Evolutionary conservation across 108 stramenopile species (phyloP).

Genomic region (Nitzschia inconspicua): DNA sequence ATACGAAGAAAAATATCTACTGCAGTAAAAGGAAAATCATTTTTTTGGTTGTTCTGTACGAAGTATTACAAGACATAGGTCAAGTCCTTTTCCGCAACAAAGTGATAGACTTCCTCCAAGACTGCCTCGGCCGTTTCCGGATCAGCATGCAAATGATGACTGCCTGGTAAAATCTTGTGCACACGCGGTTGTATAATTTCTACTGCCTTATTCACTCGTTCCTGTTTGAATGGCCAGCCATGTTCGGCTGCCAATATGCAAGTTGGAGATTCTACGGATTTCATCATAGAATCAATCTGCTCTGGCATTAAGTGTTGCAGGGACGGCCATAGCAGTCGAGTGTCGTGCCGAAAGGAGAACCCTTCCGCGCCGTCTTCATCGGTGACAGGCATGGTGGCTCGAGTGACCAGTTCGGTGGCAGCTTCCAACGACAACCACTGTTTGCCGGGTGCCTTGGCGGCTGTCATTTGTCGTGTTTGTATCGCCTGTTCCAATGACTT

Average conservation of each 20-base stretch:
- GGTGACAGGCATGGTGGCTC: conserved; percentile 6
- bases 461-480: conserved; percentile 42
- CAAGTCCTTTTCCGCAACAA: not conserved
- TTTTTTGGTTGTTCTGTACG: too few species aligned
- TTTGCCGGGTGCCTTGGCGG: conserved; percentile 43
- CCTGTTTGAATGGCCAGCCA: conserved; percentile 54
- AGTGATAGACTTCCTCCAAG: conserved; percentile 2
- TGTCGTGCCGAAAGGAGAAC: conserved; percentile 61
- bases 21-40: too few species aligned
- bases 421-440: conserved; percentile 62
- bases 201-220: conserved; percentile 19
- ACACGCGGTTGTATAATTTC: conserved; percentile 26
- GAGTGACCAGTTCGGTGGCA: conserved; percentile 54
- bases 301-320: conserved; percentile 51
- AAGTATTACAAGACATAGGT: too few species aligned
- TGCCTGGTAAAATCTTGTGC: conserved; percentile 38
- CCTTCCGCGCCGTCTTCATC: conserved; percentile 4
- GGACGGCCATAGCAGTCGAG: conserved; percentile 61
- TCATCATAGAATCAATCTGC: conserved; percentile 47
- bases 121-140: conserved; percentile 48
- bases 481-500: conserved; percentile 39
- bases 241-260: conserved; percentile 51
- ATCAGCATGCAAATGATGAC: conserved; percentile 83
- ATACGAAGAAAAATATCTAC: too few species aligned
- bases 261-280: conserved; percentile 35